Evolutionary conservation across 176 grass and related monocot genomes (phyloP).

Genomic region (Melocanna baccifera): DNA sequence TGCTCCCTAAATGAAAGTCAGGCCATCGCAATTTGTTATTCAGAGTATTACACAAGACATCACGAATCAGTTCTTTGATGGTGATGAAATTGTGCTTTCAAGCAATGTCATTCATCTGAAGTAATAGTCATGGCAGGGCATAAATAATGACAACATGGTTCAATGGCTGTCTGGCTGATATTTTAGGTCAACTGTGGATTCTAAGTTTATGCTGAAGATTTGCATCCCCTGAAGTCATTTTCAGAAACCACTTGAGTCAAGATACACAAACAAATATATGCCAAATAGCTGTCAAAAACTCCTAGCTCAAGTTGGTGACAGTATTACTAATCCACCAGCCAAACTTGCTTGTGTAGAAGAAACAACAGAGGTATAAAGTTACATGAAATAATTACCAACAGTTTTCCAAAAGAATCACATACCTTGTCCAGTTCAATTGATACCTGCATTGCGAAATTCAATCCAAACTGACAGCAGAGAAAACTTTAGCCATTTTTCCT

Average conservation of each 20-base stretch:
- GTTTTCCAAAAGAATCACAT: constrained; percentile 20
- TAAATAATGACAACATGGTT: constrained; percentile 38
- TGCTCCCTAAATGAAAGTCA: constrained; percentile 8
- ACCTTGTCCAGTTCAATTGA: not conserved
- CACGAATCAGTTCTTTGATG: constrained; percentile 45
- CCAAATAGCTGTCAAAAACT: constrained; percentile 15
- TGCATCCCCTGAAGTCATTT: constrained; percentile 35
- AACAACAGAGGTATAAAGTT: not conserved
- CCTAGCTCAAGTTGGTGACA: constrained; percentile 28
- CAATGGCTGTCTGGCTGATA: constrained; percentile 27
- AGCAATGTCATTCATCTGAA: constrained; percentile 42
- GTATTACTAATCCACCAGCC: not conserved
- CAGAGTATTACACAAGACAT: constrained; percentile 48
- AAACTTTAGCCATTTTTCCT: not conserved
- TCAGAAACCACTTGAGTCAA: constrained; percentile 21
- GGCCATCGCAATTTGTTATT: constrained; percentile 18
- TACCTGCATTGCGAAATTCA: not conserved
- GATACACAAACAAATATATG: constrained; percentile 23
- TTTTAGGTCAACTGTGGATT: constrained; percentile 46
- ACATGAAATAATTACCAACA: not conserved
- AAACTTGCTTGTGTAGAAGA: constrained; percentile 3
- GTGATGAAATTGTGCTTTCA: constrained; percentile 31
- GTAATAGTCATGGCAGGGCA: constrained; percentile 23
- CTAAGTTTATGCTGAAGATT: constrained; percentile 24
- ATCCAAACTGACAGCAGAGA: not conserved